phyloP scores from a whole-genome alignment of 2,329 filamentous ascomycete species.

The Huntiella omanensis region DNA sequence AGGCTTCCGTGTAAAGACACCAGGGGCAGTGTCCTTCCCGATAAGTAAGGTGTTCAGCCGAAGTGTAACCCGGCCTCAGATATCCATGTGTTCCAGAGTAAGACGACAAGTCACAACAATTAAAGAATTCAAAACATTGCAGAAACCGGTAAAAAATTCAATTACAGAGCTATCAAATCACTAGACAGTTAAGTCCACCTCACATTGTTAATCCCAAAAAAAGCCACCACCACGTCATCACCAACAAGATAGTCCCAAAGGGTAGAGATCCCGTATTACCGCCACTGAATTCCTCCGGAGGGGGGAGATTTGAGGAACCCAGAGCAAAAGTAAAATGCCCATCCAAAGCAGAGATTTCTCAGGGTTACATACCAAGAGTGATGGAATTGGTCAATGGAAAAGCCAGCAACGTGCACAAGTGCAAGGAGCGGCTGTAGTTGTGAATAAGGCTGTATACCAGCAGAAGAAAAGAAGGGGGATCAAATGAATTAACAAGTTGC shows the following conservation, averaged over 20 bases:
- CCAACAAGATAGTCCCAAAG: neutral
- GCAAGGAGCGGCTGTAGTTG: neutral
- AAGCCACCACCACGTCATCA: neutral
- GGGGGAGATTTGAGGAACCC: neutral
- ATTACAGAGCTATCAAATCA: neutral
- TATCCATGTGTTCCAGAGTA: neutral
- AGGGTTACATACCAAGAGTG: neutral
- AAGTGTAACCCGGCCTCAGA: too few relatives aligned
- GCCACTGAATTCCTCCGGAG: neutral
- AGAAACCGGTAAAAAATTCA: neutral
- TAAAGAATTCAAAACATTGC: neutral
- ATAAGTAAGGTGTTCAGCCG: too few relatives aligned
- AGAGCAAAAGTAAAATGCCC: neutral
- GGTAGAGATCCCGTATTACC: neutral
- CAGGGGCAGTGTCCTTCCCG: too few relatives aligned
- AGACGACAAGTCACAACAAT: neutral
- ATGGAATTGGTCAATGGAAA: neutral
- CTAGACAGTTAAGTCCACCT: slow-evolving; percentile 1
- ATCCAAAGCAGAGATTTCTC: neutral
- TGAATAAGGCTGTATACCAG: neutral
- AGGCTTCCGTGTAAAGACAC: too few relatives aligned
- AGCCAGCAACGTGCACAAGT: neutral
- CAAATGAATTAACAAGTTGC: neutral
- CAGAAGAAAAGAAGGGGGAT: neutral
- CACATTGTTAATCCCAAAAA: neutral